Evolutionary conservation across 768 basidiomycete genomes (phyloP), one percentile per base, ranked within the genome.

Genomic region (Trametopsis cervina): DNA sequence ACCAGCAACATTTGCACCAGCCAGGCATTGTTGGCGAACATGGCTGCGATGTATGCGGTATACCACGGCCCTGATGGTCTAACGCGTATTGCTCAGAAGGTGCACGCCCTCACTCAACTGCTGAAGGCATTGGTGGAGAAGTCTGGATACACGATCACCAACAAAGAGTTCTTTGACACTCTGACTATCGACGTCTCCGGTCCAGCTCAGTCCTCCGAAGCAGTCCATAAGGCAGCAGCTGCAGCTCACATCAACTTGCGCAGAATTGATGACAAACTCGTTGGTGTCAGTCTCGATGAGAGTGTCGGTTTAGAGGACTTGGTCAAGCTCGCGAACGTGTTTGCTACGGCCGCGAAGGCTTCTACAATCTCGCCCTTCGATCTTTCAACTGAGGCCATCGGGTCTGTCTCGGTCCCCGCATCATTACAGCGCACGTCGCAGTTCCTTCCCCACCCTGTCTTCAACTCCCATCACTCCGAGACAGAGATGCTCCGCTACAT

Each of bases 401-500:
- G 15, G 9, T 33, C 58, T 4, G 44, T 60, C 10, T 58, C 71
- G n/a, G 74, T 91, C 42, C 83, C 85, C n/a, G 51, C 69, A 9
- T 53, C 60, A 24, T 70, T 87, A 44, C 71, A 63, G 40, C 83
- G 84, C 37, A 80, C 73, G 2, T 85, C 87, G 2, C 67, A 77
- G 36, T 89, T 81, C 67, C 75, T 99, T 10, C 76, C 80, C 0
- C 89, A 99, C 63, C 78, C 89, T 1, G 90, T 96, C 33, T 99
- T 95, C 73, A 98, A 97, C 73, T 81, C 85, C 47, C 87, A 97
- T 60, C 95, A 98, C 63, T 95, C 93, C 4, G 96, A 99, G 72
- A 99, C 96, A 0, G 93, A 97, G 69, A 93, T 99, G 88, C 73
- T 99, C 26, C 91, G 96, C 29, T 96, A 97, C 67, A 89, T 98